A percentile compares a stretch with the other conserved stretches of the same genome.
These are phyloP conservation scores for Alternaria gansuensis DNA, from an alignment of 2,329 filamentous ascomycete genomes.

Conservation along the genomic window DNA sequence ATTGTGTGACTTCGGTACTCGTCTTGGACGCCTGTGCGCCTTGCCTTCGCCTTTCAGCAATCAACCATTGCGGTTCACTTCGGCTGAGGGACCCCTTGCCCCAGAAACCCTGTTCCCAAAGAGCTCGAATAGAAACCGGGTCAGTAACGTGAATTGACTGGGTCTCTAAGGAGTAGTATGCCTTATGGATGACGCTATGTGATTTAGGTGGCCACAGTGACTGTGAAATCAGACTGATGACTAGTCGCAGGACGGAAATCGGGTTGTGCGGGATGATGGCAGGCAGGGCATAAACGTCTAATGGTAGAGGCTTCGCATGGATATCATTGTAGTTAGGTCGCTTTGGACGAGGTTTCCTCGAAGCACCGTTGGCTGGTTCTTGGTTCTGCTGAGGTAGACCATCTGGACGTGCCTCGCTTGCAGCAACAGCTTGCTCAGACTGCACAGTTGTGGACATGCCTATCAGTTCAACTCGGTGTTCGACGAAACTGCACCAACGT, in stretches of 20 bases:
- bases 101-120: constrained; percentile 98
- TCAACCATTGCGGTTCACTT: constrained; percentile 93
- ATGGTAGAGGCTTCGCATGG: constrained; percentile 80
- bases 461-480: constrained; percentile 15
- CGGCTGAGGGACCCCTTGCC: constrained; percentile 92
- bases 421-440: constrained; percentile 19
- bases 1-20: constrained; percentile 81
- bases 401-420: constrained; percentile 18
- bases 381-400: constrained; percentile 17
- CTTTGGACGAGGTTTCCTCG: constrained; percentile 42
- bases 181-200: constrained; percentile 73
- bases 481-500: constrained; percentile 24
- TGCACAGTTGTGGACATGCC: constrained; percentile 28
- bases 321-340: constrained; percentile 73
- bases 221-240: constrained; percentile 79
- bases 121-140: constrained; percentile 73
- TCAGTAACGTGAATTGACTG: constrained; percentile 86
- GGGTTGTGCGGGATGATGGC: constrained; percentile 92
- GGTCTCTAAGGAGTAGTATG: constrained; percentile 82
- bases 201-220: constrained; percentile 70
- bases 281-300: constrained; percentile 84
- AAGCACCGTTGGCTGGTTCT: constrained; percentile 29
- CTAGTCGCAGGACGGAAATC: constrained; percentile 82
- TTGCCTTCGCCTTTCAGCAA: constrained; percentile 77
- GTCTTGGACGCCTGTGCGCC: constrained; percentile 73